Percentiles rank a stretch among this genome's conserved stretches.
Evolutionary conservation across 2,329 filamentous ascomycete genomes (phyloP).

Genomic region (Aureobasidium sp.): DNA sequence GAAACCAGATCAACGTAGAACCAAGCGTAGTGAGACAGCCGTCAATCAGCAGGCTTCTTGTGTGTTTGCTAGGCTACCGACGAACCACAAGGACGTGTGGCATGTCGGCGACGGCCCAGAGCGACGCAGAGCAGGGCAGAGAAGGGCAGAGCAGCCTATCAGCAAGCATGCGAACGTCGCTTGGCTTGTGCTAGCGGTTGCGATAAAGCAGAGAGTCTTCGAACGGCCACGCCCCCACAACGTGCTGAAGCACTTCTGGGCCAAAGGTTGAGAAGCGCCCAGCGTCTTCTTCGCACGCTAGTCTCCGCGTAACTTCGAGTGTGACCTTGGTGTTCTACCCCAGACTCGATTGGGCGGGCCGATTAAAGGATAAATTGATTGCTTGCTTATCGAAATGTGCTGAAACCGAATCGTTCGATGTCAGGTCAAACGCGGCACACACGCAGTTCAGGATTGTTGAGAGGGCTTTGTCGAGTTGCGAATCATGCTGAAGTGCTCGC

Average conservation of each 20-base stretch:
- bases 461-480: not conserved
- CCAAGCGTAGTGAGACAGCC: constrained; percentile 6
- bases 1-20: not conserved
- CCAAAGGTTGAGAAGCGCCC: constrained; percentile 4
- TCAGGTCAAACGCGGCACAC: not conserved
- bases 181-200: not conserved
- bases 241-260: constrained; percentile 1
- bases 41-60: not conserved
- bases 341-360: not conserved
- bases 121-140: not conserved
- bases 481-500: not conserved
- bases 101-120: not conserved
- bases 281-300: not conserved
- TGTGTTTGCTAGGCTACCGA: not conserved
- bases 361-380: constrained; percentile 1
- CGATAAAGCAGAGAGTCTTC: not conserved
- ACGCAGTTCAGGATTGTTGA: not conserved
- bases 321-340: not conserved
- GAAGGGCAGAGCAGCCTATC: not conserved
- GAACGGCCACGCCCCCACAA: not conserved
- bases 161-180: not conserved
- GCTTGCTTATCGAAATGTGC: constrained; percentile 1
- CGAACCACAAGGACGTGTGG: not conserved
- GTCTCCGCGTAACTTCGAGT: constrained; percentile 1
- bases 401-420: constrained; percentile 10